Percentiles rank a stretch among this genome's conserved stretches.
These are phyloP conservation scores for Fraxinus xanthoxyloides DNA, from an alignment of 305 asterid species.

Conservation along the genomic window DNA sequence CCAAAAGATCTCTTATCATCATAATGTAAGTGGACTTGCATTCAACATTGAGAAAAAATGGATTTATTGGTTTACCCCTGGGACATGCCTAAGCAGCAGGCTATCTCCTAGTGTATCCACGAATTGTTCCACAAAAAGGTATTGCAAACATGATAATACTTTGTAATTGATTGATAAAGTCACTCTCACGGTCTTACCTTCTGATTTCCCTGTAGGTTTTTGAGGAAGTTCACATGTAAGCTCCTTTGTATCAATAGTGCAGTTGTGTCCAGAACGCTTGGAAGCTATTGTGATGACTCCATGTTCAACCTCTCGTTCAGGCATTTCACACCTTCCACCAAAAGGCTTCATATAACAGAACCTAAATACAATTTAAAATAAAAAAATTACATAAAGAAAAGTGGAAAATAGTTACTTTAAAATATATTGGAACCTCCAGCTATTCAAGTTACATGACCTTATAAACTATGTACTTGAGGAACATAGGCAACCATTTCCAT, in stretches of 20 bases:
- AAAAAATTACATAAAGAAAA: conserved; percentile 2
- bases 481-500: background rate
- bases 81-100: background rate
- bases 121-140: background rate
- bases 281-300: conserved; percentile 46
- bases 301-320: conserved; percentile 50
- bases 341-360: conserved; percentile 80
- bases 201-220: background rate
- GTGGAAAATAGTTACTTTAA: background rate
- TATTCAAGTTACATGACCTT: background rate
- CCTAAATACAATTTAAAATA: conserved; percentile 33
- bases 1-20: background rate
- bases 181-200: background rate
- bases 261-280: conserved; percentile 27
- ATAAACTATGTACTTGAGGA: background rate
- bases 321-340: conserved; percentile 48
- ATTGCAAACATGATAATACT: background rate
- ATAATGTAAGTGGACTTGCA: background rate
- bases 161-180: background rate
- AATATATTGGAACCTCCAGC: background rate
- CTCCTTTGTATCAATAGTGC: conserved; percentile 3
- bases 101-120: background rate
- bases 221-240: background rate
- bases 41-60: background rate
- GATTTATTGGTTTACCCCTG: background rate